Evolutionary conservation across 192 early-diverging fungal genomes (phyloP).

Genomic region (Mortierella claussenii): DNA sequence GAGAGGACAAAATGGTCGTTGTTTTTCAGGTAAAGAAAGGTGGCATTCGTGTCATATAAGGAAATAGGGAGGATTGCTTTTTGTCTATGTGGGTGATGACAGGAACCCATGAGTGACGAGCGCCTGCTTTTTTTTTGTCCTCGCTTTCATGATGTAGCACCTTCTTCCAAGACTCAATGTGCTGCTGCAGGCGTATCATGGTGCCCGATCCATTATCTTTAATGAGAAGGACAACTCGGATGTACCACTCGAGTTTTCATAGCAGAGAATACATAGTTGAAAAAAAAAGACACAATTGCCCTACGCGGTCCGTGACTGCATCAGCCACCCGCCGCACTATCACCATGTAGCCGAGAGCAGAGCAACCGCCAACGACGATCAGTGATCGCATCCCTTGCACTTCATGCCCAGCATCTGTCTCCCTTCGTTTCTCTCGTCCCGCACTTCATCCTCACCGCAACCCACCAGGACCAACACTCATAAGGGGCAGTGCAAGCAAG

Average conservation of each 20-base stretch:
- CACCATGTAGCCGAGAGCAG: too few species aligned
- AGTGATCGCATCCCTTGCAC: neutral
- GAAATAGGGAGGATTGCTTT: too few species aligned
- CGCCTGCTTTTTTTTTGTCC: too few species aligned
- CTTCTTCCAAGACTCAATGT: slow-evolving; percentile 59
- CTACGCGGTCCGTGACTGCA: too few species aligned
- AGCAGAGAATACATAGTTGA: neutral
- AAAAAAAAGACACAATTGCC: too few species aligned
- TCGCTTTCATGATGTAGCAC: slow-evolving; percentile 42
- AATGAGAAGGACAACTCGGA: slow-evolving; percentile 53
- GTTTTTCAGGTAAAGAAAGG: slow-evolving; percentile 83
- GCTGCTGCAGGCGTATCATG: slow-evolving; percentile 63
- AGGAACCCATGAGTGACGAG: too few species aligned
- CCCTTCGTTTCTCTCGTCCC: neutral
- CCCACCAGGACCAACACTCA: too few species aligned
- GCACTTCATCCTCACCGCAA: neutral
- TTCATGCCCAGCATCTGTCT: neutral
- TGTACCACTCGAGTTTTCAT: slow-evolving; percentile 37
- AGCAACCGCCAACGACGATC: too few species aligned
- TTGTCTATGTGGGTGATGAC: too few species aligned
- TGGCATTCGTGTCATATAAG: too few species aligned
- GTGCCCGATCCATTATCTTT: slow-evolving; percentile 63
- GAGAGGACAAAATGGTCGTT: slow-evolving; percentile 70
- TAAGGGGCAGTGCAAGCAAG: too few species aligned
- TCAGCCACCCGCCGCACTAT: too few species aligned